These are phyloP conservation scores for Elymus sibiricus DNA, from an alignment of 176 grass and related monocot species.

Conservation along the genomic window DNA sequence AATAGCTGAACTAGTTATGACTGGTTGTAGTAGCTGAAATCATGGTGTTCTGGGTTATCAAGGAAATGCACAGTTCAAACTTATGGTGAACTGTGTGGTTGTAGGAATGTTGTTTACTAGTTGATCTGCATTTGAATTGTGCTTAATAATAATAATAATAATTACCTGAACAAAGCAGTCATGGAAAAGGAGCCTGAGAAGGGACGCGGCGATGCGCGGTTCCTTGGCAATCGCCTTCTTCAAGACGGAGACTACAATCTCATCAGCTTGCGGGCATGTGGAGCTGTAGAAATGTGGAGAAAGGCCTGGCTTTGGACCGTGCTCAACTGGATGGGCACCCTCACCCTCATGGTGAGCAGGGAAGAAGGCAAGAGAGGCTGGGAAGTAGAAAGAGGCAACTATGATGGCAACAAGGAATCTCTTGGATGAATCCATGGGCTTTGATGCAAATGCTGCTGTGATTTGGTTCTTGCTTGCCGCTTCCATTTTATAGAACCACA, in stretches of 20 bases:
- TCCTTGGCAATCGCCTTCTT: constrained; percentile 62
- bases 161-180: constrained; percentile 84
- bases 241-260: constrained; percentile 61
- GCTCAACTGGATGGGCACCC: constrained; percentile 30
- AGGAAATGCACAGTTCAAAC: neutral
- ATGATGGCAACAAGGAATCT: constrained; percentile 31
- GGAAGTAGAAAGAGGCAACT: constrained; percentile 34
- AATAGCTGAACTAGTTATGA: neutral
- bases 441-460: neutral
- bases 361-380: constrained; percentile 48
- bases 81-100: neutral
- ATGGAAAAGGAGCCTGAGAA: constrained; percentile 76
- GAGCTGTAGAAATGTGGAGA: constrained; percentile 57
- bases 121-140: neutral
- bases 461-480: neutral
- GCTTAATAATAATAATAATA: neutral
- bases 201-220: constrained; percentile 59
- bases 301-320: constrained; percentile 30
- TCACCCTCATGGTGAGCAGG: constrained; percentile 40
- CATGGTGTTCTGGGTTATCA: neutral
- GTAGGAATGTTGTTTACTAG: neutral
- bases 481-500: constrained; percentile 32
- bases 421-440: constrained; percentile 56
- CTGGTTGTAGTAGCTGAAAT: neutral
- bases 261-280: constrained; percentile 67